Conservation (phyloP, 306 rosid species). For the Gastrolobium bilobum region DNA sequence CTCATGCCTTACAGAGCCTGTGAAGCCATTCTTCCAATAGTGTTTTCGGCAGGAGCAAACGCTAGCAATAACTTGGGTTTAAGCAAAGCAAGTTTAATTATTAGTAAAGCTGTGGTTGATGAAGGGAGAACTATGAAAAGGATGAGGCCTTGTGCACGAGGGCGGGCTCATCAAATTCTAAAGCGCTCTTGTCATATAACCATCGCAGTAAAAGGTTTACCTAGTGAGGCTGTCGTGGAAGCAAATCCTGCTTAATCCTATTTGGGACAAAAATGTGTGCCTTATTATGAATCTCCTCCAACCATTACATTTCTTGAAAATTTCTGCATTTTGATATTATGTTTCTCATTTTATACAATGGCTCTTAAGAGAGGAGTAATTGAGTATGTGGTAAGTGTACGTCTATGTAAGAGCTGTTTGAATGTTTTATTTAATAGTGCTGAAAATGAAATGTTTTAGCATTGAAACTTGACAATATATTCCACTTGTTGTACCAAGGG, state of each 20-base stretch:
- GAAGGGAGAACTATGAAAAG: conserved; percentile 64
- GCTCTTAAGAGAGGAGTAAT: conserved; percentile 32
- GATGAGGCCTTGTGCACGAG: conserved; percentile 54
- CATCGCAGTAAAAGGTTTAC: conserved; percentile 56
- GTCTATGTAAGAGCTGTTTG: conserved; percentile 36
- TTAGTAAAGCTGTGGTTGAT: conserved; percentile 62
- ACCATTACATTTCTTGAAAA: conserved; percentile 31
- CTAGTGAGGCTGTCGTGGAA: conserved; percentile 48
- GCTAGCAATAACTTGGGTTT: conserved; percentile 64
- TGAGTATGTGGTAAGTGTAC: conserved; percentile 15
- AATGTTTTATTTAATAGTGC: conserved; percentile 34
- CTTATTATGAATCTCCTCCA: conserved; percentile 33
- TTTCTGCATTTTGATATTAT: conserved; percentile 49
- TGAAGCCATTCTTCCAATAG: conserved; percentile 57
- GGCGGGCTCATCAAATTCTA: conserved; percentile 48
- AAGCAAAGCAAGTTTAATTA: conserved; percentile 56
- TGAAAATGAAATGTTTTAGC: conserved; percentile 10
- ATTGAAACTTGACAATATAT: background rate
- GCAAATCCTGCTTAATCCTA: conserved; percentile 49
- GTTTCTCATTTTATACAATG: conserved; percentile 29
- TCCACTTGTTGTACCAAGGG: no score
- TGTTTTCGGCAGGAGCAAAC: conserved; percentile 65
- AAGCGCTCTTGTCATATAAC: conserved; percentile 64
- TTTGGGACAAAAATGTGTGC: conserved; percentile 12
- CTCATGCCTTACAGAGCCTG: conserved; percentile 63